phyloP scores from a whole-genome alignment of 345 rosid species.

The Pseudoturritis turrita region DNA sequence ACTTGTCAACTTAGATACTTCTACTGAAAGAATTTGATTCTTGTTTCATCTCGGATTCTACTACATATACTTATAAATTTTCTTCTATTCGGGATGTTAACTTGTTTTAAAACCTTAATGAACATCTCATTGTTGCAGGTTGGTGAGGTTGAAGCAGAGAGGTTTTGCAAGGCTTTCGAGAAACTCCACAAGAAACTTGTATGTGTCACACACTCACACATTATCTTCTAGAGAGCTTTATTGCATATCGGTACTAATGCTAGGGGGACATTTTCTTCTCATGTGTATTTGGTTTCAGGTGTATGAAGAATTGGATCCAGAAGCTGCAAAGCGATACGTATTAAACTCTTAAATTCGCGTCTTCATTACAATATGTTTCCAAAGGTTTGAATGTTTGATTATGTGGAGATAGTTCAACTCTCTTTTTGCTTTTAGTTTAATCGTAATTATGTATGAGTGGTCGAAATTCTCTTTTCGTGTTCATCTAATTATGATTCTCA shows the following conservation, averaged over 20 bases:
- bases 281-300: conserved; percentile 42
- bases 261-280: not conserved
- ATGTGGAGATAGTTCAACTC: not conserved
- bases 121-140: conserved; percentile 37
- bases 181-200: conserved; percentile 78
- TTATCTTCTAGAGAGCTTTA: not conserved
- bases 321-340: conserved; percentile 46
- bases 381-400: conserved; percentile 8
- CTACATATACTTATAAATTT: no score
- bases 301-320: conserved; percentile 53
- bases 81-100: not conserved
- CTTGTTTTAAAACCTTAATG: not conserved
- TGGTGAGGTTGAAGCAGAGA: conserved; percentile 64
- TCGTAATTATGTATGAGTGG: conserved; percentile 12
- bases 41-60: conserved; percentile 4
- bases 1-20: not conserved
- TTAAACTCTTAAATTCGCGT: conserved; percentile 12
- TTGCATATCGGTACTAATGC: not conserved
- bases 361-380: conserved; percentile 1
- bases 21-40: not conserved
- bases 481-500: conserved; percentile 13
- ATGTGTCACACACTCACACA: conserved; percentile 11
- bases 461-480: conserved; percentile 5
- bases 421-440: not conserved
- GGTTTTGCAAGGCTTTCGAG: conserved; percentile 71